phyloP scores from a whole-genome alignment of 805 yeast species.

The Yamadazyma sp. region DNA sequence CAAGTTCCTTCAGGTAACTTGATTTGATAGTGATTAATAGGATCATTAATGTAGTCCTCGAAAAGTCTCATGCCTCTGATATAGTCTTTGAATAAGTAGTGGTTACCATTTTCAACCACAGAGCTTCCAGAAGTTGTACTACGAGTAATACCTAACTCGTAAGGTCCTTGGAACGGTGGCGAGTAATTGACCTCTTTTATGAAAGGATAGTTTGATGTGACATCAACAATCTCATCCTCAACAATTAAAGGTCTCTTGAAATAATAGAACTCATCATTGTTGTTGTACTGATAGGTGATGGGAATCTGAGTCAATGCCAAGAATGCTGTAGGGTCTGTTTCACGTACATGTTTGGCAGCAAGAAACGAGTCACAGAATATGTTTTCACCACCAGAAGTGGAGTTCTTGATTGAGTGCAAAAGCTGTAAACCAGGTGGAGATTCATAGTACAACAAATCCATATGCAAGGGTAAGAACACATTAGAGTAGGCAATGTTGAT shows the following conservation, averaged over 20 bases:
- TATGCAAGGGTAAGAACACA: constrained; percentile 66
- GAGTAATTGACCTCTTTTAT: constrained; percentile 68
- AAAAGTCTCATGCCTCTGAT: constrained; percentile 58
- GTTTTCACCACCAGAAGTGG: constrained; percentile 65
- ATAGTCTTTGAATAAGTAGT: constrained; percentile 52
- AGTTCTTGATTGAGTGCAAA: constrained; percentile 57
- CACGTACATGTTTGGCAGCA: constrained; percentile 58
- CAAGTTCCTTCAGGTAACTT: constrained; percentile 60
- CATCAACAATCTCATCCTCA: constrained; percentile 39
- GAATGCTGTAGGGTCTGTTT: constrained; percentile 61
- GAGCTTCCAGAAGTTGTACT: constrained; percentile 10
- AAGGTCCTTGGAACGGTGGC: constrained; percentile 83
- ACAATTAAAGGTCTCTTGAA: constrained; percentile 63
- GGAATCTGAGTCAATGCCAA: constrained; percentile 62
- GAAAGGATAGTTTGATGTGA: constrained; percentile 18
- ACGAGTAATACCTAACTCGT: constrained; percentile 54
- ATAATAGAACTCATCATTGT: constrained; percentile 60
- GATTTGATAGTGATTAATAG: constrained; percentile 53
- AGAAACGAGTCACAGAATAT: constrained; percentile 68
- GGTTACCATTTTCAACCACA: constrained; percentile 39
- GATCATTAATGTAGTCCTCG: constrained; percentile 54
- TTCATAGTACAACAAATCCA: constrained; percentile 75
- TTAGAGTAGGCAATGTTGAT: constrained; percentile 70
- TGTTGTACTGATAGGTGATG: constrained; percentile 65
- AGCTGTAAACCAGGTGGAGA: constrained; percentile 80